Conservation (phyloP, 139 green algal genomes). For the Desmodesmus armatus region DNA sequence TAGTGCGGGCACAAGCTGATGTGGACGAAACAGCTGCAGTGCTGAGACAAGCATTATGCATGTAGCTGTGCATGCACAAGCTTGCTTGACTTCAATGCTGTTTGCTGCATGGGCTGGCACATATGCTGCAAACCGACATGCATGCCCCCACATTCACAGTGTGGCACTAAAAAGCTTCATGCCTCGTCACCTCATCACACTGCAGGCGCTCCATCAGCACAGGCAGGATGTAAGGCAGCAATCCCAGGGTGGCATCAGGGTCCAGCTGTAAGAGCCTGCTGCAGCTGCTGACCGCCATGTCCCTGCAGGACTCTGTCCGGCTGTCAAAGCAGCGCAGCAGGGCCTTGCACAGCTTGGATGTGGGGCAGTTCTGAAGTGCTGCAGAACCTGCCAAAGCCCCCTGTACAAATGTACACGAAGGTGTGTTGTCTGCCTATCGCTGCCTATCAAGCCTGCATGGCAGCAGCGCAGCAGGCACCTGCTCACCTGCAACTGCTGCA, state of each 20-base stretch:
- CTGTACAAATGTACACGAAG: no score
- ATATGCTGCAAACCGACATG: neutral
- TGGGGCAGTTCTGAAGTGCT: neutral
- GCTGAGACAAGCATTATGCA: no score
- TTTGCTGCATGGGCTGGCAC: neutral
- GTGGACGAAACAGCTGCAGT: no score
- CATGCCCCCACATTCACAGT: no score
- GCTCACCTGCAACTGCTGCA: conserved; percentile 50
- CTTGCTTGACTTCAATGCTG: neutral
- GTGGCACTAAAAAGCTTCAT: neutral
- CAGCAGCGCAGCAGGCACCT: neutral
- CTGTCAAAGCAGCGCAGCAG: conserved; percentile 68
- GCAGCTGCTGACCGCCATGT: conserved; percentile 51
- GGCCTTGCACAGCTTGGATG: conserved; percentile 53
- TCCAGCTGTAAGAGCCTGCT: neutral
- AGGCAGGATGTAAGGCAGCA: conserved; percentile 69
- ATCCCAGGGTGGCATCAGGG: conserved; percentile 50
- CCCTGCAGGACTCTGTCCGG: conserved; percentile 47
- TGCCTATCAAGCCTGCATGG: neutral
- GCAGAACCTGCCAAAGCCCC: neutral
- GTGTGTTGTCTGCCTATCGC: neutral
- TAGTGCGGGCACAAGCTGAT: neutral
- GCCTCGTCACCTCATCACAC: neutral
- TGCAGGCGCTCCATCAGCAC: conserved; percentile 60
- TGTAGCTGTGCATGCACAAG: neutral